Conservation (phyloP, 2,329 filamentous ascomycete genomes). For the Cyphellophora europaea region DNA sequence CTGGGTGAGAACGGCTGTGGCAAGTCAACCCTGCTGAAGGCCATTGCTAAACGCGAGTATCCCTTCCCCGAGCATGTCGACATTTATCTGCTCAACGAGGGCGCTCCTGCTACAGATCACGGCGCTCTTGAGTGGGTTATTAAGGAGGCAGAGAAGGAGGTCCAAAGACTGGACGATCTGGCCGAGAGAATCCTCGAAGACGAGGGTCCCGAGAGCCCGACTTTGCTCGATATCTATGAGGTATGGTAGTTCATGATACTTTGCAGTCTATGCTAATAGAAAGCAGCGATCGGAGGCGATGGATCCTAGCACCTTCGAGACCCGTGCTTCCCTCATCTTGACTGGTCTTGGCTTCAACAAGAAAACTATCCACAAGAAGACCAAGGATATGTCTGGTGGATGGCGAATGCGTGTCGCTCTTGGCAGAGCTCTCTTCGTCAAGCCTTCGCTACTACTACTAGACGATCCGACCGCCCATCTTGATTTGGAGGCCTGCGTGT, state of each 20-base stretch:
- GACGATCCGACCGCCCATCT: slow-evolving; percentile 98
- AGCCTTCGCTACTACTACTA: slow-evolving; percentile 87
- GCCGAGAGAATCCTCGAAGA: slow-evolving; percentile 87
- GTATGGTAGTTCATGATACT: slow-evolving; percentile 46
- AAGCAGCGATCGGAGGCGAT: slow-evolving; percentile 98
- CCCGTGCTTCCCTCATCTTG: slow-evolving; percentile 88
- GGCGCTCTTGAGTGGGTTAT: slow-evolving; percentile 98
- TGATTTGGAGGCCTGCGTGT: slow-evolving; percentile 98
- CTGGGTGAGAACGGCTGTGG: slow-evolving; percentile 98
- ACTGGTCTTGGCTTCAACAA: slow-evolving; percentile 99
- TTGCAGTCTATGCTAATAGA: slow-evolving; percentile 34
- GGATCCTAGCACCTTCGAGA: slow-evolving; percentile 95
- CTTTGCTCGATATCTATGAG: slow-evolving; percentile 94
- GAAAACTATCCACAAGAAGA: slow-evolving; percentile 95
- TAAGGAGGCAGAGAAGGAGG: slow-evolving; percentile 82
- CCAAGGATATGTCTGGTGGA: slow-evolving; percentile 99
- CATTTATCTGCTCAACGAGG: slow-evolving; percentile 96
- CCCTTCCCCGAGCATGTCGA: slow-evolving; percentile 95
- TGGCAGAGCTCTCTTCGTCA: slow-evolving; percentile 95
- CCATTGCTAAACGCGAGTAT: slow-evolving; percentile 86
- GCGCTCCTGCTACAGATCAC: slow-evolving; percentile 77
- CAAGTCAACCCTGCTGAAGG: slow-evolving; percentile 95
- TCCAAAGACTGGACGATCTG: slow-evolving; percentile 78
- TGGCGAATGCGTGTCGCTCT: slow-evolving; percentile 99
- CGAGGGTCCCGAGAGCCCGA: slow-evolving; percentile 80